Conservation (phyloP, 2,329 filamentous ascomycete species). For the Plectosphaerella cucumerina region DNA sequence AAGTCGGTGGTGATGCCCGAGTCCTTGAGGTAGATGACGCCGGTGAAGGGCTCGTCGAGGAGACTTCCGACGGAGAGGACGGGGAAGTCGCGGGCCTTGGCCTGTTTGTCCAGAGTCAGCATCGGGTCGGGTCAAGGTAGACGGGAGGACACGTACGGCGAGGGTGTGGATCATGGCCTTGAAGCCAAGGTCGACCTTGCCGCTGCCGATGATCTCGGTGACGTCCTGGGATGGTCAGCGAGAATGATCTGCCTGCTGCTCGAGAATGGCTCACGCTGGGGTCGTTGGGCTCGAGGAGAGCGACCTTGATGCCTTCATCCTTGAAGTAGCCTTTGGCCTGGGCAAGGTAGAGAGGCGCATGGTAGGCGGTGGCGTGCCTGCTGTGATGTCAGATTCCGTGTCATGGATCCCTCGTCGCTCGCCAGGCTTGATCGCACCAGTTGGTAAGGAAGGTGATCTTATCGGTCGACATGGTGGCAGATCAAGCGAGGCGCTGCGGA, state of each 20-base stretch:
- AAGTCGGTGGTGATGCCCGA: constrained; percentile 74
- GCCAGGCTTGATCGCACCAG: constrained; percentile 53
- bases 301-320: constrained; percentile 73
- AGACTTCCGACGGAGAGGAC: constrained; percentile 70
- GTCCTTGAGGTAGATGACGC: constrained; percentile 70
- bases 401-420: constrained; percentile 3
- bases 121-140: background rate
- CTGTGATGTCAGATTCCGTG: constrained; percentile 3
- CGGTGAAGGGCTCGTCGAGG: constrained; percentile 76
- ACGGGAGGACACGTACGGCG: constrained; percentile 39
- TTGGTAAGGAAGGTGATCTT: constrained; percentile 84
- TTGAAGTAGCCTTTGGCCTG: constrained; percentile 73
- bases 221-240: constrained; percentile 53
- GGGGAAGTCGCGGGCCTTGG: constrained; percentile 71
- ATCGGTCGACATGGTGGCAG: constrained; percentile 67
- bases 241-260: no score
- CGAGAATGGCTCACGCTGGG: constrained; percentile 55
- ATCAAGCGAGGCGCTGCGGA: constrained; percentile 37
- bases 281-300: constrained; percentile 70
- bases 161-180: constrained; percentile 84
- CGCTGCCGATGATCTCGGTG: constrained; percentile 74
- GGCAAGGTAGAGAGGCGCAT: constrained; percentile 72
- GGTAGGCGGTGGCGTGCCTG: constrained; percentile 79
- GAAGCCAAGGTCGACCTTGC: constrained; percentile 74
- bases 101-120: constrained; percentile 33